Base-by-base conservation (phyloP, 257 asterid species). In the Solanum piurae region DNA sequence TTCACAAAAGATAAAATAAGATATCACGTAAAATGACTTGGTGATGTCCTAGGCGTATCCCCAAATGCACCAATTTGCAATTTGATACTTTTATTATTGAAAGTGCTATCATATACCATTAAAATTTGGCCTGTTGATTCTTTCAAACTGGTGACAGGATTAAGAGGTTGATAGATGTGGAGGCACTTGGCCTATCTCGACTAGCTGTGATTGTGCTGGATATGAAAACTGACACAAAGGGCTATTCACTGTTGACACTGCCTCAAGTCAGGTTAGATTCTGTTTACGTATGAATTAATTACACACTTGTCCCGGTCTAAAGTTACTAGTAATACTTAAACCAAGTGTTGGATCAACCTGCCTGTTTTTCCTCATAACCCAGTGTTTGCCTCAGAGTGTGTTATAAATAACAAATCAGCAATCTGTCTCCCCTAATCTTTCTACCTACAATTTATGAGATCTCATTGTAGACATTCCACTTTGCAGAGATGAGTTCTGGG, bases 401-500 rank as follows among this genome's bases (percentile, higher is more conserved):
- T 20, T 18, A 31, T 38, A 66, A 62, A 23, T 7, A 7, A 16
- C 37, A 20, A 23, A 44, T 33, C 72, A 21, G 74, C 76, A 7
- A 33, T 73, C 38, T 46, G 20, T 68, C 16, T 25, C 49, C 60
- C 42, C 37, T 68, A 73, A 42, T 5, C 38, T 68, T 42, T 66
- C 27, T 37, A 66, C 37, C 13, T 80, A 46, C 69, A 64, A 38
- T 55, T 55, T 55, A 3, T 7, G 64, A 20, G 64, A 55, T 55
- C 2, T 55, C 64, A 55, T 55, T 18, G 64, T 55, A 55, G 9
- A 55, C n/a, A 16, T 18, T 20, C 25, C 71, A 23, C 85, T 79
- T 87, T 88, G 79, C 98, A 97, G 99, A 86, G 98, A 97, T 46
- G 99, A 95, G 94, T 95, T 97, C 87, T 97, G 99, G 99, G 98